phyloP scores from a whole-genome alignment of 2,329 filamentous ascomycete genomes.

The Aureobasidium sp. region DNA sequence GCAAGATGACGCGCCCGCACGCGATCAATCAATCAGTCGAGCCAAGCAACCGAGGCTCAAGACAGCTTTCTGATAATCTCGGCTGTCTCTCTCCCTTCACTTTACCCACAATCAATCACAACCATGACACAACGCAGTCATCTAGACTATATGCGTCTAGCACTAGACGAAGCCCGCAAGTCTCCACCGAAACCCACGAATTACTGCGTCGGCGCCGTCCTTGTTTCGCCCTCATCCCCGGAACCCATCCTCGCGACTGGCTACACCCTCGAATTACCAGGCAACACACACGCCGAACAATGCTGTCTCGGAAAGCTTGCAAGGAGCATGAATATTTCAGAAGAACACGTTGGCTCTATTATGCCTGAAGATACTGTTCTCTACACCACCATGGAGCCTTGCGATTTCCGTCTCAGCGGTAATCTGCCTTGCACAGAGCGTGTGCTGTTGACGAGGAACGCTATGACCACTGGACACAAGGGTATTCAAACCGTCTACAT shows the following conservation, averaged over 20 bases:
- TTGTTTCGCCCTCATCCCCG: constrained; percentile 41
- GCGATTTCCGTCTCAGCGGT: constrained; percentile 63
- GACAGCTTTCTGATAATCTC: no score
- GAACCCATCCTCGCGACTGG: constrained; percentile 62
- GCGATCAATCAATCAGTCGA: background rate
- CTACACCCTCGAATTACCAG: constrained; percentile 81
- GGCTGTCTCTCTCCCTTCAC: constrained; percentile 17
- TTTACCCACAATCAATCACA: background rate
- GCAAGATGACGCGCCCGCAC: background rate
- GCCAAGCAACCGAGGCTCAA: background rate
- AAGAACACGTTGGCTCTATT: constrained; percentile 46
- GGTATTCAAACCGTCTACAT: constrained; percentile 73
- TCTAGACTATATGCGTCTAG: constrained; percentile 54
- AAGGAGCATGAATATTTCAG: constrained; percentile 29
- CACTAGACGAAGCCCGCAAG: constrained; percentile 65
- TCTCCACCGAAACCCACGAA: constrained; percentile 85
- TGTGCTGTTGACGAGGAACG: constrained; percentile 49
- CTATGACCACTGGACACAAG: constrained; percentile 32
- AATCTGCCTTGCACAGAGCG: constrained; percentile 72
- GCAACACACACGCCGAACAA: constrained; percentile 96
- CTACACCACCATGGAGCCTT: constrained; percentile 92
- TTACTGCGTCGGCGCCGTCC: constrained; percentile 88
- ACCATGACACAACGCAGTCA: constrained; percentile 4
- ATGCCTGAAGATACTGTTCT: constrained; percentile 52
- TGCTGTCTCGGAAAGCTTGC: constrained; percentile 73